Evolutionary conservation across 83 land plant genomes (phyloP), one percentile per base, ranked within the genome.

Genomic region (Larix sibirica): DNA sequence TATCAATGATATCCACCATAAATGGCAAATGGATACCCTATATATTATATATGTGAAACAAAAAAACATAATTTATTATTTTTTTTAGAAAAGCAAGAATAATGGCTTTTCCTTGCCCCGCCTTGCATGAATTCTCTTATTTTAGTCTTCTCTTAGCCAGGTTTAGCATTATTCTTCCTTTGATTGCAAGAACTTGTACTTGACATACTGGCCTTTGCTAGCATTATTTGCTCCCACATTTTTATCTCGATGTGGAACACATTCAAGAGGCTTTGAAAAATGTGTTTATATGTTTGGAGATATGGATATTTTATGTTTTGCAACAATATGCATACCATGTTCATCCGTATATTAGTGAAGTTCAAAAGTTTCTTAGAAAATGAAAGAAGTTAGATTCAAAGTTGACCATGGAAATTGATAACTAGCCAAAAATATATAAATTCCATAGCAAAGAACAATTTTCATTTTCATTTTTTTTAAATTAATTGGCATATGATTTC

Each of bases 241-340:
- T 91, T 69, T 93, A 95, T 95, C 87, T 96, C 50, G 96, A 96
- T 54, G 90, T 94, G 23, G 91, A 91, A 79, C 99, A 93, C 73
- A 85, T 98, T 65, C 88, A 96, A 62, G 94, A 91, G 85, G 99
- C 96, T 38, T 81, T 92, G 28, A 96, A 96, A 78, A 96, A 98
- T 87, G 88, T 93, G 0, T 77, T 98, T 83, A 87, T 98, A 0
- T 94, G 97, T 80, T 78, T 92, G 38, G 99, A 98, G 83, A 98
- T 96, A 99, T 96, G 95, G 7, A 44, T 90, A 62, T 98, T 98
- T 73, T 85, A 95, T 59, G 90, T 91, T 62, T 66, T 95, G 40
- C 99, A 98, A 90, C 94, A 91, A 81, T 95, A 95, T 83, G 99
- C 98, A 58, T 98, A 84, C 78, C 85, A 87, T 86, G 64, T 28